These are phyloP conservation scores for Coix lacrymajobi DNA, from an alignment of 176 grass and related monocot species.

Conservation along the genomic window DNA sequence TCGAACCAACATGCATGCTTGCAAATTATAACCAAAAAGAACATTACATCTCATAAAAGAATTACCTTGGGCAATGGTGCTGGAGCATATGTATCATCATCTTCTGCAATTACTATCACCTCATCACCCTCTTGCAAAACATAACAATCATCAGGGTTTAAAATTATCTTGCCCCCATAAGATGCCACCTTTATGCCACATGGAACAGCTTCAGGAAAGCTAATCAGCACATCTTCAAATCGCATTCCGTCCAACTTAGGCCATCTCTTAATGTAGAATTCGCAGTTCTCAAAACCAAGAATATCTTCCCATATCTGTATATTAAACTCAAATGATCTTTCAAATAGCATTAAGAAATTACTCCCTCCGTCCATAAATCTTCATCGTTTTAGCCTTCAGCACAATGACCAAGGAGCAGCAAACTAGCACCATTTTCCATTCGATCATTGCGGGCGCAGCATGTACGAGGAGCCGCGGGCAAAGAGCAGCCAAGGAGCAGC, in stretches of 20 bases:
- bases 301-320: conserved; percentile 82
- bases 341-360: conserved; percentile 9
- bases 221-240: conserved; percentile 75
- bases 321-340: conserved; percentile 20
- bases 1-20: not conserved
- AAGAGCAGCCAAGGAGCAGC: too few species aligned
- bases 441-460: too few species aligned
- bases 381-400: too few species aligned
- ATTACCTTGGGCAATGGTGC: conserved; percentile 50
- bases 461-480: too few species aligned
- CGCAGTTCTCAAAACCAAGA: conserved; percentile 81
- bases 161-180: conserved; percentile 66
- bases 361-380: too few species aligned
- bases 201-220: conserved; percentile 78
- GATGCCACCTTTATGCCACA: conserved; percentile 77
- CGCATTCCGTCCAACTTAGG: conserved; percentile 64
- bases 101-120: conserved; percentile 79
- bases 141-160: conserved; percentile 79
- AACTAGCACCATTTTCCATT: too few species aligned
- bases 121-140: conserved; percentile 73
- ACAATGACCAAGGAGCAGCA: too few species aligned
- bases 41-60: conserved; percentile 13
- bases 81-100: conserved; percentile 69
- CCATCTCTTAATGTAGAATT: conserved; percentile 87
- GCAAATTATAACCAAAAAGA: not conserved